Evolutionary conservation across 192 early-diverging fungal genomes (phyloP).

Genomic region (Spizellomyces sp.): DNA sequence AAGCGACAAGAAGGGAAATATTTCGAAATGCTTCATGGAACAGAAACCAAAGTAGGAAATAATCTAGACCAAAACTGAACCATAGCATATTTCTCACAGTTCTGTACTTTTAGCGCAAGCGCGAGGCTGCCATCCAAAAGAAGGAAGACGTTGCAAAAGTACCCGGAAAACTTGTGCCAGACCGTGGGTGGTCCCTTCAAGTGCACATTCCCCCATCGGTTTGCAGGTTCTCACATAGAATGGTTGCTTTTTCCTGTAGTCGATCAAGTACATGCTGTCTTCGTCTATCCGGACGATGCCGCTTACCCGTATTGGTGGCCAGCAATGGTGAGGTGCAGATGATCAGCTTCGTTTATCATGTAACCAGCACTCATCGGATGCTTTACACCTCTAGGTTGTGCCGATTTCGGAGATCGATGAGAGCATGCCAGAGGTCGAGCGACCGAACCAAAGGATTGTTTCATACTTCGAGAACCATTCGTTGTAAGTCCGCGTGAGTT

Average conservation of each 20-base stretch:
- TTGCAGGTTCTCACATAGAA: too few relatives aligned
- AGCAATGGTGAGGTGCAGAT: conserved; percentile 26
- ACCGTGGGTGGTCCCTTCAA: too few relatives aligned
- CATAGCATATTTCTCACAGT: too few relatives aligned
- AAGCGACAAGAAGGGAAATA: neutral
- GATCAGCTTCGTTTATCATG: too few relatives aligned
- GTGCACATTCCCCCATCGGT: too few relatives aligned
- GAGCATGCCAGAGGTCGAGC: conserved; percentile 32
- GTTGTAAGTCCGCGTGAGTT: neutral
- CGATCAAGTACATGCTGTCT: conserved; percentile 28
- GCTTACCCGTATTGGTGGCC: conserved; percentile 43
- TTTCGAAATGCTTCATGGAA: neutral
- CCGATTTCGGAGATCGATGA: conserved; percentile 30
- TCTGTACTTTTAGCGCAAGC: too few relatives aligned
- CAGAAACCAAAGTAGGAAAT: neutral
- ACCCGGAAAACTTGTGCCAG: too few relatives aligned
- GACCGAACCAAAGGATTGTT: conserved; percentile 30
- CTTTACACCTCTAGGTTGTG: conserved; percentile 5
- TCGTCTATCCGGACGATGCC: conserved; percentile 38
- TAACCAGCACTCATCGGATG: too few relatives aligned
- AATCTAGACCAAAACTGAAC: too few relatives aligned
- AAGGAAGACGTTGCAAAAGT: too few relatives aligned
- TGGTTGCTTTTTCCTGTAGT: neutral
- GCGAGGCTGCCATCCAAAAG: too few relatives aligned
- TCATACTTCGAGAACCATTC: conserved; percentile 34